These are phyloP conservation scores for Podaxis rugospora DNA, from an alignment of 768 basidiomycete species.

Conservation along the genomic window DNA sequence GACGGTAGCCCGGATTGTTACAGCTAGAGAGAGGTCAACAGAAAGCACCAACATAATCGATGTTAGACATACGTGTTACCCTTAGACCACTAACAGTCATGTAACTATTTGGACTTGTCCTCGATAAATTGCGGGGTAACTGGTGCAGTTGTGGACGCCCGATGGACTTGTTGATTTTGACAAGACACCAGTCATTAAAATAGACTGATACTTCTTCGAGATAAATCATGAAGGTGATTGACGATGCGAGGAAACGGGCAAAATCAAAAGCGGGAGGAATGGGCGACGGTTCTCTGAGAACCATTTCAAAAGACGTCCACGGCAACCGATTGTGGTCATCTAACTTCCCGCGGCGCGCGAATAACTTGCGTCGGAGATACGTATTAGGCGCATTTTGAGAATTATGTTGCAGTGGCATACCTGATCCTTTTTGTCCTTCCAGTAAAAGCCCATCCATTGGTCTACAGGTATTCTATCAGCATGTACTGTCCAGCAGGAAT, in stretches of 20 bases:
- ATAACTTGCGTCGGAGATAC: slow-evolving; percentile 44
- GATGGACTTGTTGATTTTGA: slow-evolving; percentile 58
- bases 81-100: slow-evolving; percentile 71
- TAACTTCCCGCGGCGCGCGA: slow-evolving; percentile 73
- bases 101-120: slow-evolving; percentile 48
- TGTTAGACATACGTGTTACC: slow-evolving; percentile 46
- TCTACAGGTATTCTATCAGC: slow-evolving; percentile 32
- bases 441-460: slow-evolving; percentile 94
- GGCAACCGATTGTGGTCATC: slow-evolving; percentile 30
- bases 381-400: slow-evolving; percentile 4
- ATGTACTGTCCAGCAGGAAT: slow-evolving; percentile 16
- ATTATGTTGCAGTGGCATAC: slow-evolving; percentile 27
- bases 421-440: slow-evolving; percentile 92
- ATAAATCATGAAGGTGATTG: slow-evolving; percentile 88
- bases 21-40: slow-evolving; percentile 33
- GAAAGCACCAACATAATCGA: background rate
- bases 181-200: slow-evolving; percentile 74
- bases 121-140: slow-evolving; percentile 54
- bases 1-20: slow-evolving; percentile 79
- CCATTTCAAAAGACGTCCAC: slow-evolving; percentile 94
- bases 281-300: slow-evolving; percentile 71
- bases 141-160: slow-evolving; percentile 47
- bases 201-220: slow-evolving; percentile 75
- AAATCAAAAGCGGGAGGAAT: slow-evolving; percentile 86
- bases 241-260: slow-evolving; percentile 83